Evolutionary conservation across 202 grass and related monocot species (phyloP).

Genomic region (Miscanthus sacchariflorus): DNA sequence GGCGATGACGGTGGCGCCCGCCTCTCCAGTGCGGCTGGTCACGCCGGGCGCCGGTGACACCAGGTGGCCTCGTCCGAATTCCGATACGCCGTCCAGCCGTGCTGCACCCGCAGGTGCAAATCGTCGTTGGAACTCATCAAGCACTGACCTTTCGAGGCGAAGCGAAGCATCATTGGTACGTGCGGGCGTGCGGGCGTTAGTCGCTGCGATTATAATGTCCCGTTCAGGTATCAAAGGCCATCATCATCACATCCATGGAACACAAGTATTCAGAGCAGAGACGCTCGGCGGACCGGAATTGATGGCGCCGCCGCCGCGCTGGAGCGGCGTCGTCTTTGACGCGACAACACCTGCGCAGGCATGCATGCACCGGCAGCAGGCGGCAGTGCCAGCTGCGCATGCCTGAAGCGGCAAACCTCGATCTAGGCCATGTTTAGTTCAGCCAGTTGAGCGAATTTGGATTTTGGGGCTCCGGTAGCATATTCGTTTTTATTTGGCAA

Average conservation of each 20-base stretch:
- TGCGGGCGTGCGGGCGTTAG: slow-evolving; percentile 16
- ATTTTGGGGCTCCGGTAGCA: too few species aligned
- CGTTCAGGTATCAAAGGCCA: background rate
- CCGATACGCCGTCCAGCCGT: too few species aligned
- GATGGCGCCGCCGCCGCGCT: slow-evolving; percentile 3
- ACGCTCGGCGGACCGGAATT: slow-evolving; percentile 24
- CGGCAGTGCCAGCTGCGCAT: too few species aligned
- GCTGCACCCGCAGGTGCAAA: background rate
- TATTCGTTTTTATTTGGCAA: too few species aligned
- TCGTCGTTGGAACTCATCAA: background rate
- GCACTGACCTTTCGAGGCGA: background rate
- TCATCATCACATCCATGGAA: background rate
- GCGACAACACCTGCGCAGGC: slow-evolving; percentile 42
- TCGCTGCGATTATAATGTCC: background rate
- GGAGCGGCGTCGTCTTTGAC: background rate
- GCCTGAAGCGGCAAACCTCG: too few species aligned
- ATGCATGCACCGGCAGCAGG: slow-evolving; percentile 23
- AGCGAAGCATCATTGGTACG: background rate
- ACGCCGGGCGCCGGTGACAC: too few species aligned
- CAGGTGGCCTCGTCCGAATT: too few species aligned
- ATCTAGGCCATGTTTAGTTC: too few species aligned
- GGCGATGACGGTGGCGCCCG: background rate
- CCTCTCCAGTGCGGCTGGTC: too few species aligned
- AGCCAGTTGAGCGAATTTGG: too few species aligned
- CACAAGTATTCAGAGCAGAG: background rate